Conservation (phyloP, 2,329 filamentous ascomycete genomes). For the Xylariales sp. region DNA sequence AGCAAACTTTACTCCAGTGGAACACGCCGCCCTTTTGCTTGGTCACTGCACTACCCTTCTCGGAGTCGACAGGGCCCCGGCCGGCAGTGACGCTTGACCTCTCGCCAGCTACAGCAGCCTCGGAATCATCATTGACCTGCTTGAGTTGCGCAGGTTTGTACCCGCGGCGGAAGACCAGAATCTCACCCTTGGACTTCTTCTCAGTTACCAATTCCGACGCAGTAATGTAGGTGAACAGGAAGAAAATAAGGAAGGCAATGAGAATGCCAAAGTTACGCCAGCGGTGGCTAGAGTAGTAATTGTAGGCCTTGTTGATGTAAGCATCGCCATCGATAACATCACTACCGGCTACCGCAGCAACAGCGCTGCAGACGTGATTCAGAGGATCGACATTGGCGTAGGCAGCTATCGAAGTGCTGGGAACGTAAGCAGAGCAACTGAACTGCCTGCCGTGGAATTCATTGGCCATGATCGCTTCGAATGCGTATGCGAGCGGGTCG, state of each 20-base stretch:
- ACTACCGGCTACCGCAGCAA: slow-evolving; percentile 53
- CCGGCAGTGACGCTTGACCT: neutral
- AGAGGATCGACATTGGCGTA: slow-evolving; percentile 29
- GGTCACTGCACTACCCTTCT: neutral
- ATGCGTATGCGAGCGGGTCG: slow-evolving; percentile 74
- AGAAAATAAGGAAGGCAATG: slow-evolving; percentile 59
- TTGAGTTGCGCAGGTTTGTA: slow-evolving; percentile 43
- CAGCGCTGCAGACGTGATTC: slow-evolving; percentile 54
- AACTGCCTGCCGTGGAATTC: slow-evolving; percentile 70
- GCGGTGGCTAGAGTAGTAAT: slow-evolving; percentile 53
- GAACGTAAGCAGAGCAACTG: slow-evolving; percentile 42
- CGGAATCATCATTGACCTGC: neutral
- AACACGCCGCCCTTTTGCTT: slow-evolving; percentile 61
- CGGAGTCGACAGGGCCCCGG: neutral
- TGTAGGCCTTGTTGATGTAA: slow-evolving; percentile 51
- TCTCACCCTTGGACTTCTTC: slow-evolving; percentile 71
- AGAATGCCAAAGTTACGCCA: slow-evolving; percentile 64
- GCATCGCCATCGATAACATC: slow-evolving; percentile 50
- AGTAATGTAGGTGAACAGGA: slow-evolving; percentile 58
- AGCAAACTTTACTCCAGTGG: slow-evolving; percentile 83
- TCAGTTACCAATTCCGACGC: slow-evolving; percentile 61
- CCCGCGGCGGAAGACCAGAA: slow-evolving; percentile 71
- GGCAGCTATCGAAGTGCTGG: slow-evolving; percentile 20
- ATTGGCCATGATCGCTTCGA: slow-evolving; percentile 78
- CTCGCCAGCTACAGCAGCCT: neutral